These are phyloP conservation scores for Fusarium sp. DNA, from an alignment of 2,329 filamentous ascomycete genomes.

Conservation along the genomic window DNA sequence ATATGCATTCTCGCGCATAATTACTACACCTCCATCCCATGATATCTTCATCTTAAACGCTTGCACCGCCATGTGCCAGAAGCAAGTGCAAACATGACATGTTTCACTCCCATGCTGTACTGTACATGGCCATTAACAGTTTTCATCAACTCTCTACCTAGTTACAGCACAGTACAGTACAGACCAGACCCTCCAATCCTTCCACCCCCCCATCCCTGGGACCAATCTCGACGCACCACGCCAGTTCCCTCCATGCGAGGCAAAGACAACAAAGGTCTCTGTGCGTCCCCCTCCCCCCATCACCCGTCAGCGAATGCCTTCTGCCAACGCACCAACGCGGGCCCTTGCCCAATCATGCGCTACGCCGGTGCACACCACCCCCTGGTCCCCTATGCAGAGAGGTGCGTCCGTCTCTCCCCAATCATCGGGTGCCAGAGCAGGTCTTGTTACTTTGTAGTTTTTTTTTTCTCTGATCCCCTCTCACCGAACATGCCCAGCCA, in stretches of 20 bases:
- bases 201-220: slow-evolving; percentile 6
- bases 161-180: neutral
- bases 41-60: neutral
- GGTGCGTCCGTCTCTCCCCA: slow-evolving; percentile 22
- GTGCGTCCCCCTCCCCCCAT: slow-evolving; percentile 20
- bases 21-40: neutral
- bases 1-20: neutral
- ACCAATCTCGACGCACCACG: slow-evolving; percentile 37
- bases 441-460: slow-evolving; percentile 13
- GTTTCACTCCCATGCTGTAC: neutral
- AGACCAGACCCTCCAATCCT: slow-evolving; percentile 3
- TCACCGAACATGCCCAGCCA: slow-evolving; percentile 28
- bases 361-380: slow-evolving; percentile 25
- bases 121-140: slow-evolving; percentile 34
- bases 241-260: slow-evolving; percentile 40
- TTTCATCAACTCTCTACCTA: slow-evolving; percentile 14
- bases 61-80: slow-evolving; percentile 8
- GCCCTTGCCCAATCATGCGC: slow-evolving; percentile 45
- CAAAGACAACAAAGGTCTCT: slow-evolving; percentile 38
- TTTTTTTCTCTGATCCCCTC: neutral
- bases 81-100: neutral
- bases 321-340: slow-evolving; percentile 38
- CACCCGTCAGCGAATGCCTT: slow-evolving; percentile 18
- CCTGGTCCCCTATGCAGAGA: slow-evolving; percentile 14
- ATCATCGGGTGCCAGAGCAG: slow-evolving; percentile 40